phyloP scores from a whole-genome alignment of 306 rosid genomes.

The Alnus rubra region DNA sequence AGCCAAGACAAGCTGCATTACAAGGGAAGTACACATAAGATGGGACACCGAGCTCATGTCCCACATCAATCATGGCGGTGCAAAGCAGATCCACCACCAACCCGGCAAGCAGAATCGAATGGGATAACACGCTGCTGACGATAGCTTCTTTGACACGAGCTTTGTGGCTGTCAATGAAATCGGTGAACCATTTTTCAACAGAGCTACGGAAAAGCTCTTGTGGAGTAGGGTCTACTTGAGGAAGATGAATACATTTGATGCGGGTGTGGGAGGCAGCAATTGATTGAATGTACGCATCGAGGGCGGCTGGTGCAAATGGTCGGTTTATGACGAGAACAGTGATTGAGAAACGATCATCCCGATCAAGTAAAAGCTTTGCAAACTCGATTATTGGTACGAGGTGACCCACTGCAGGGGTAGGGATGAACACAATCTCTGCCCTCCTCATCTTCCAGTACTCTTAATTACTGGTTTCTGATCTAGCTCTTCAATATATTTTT shows the following conservation, averaged over 20 bases:
- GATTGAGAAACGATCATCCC: conserved; percentile 26
- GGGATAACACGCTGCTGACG: neutral
- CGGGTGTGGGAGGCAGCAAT: neutral
- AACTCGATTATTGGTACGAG: conserved; percentile 24
- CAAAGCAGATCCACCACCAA: conserved; percentile 37
- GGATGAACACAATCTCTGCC: conserved; percentile 41
- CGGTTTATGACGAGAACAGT: conserved; percentile 25
- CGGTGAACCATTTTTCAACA: neutral
- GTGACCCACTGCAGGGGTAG: conserved; percentile 34
- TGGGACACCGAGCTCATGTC: conserved; percentile 33
- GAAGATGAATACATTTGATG: neutral
- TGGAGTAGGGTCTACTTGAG: neutral
- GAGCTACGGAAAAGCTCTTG: neutral
- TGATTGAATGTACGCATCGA: neutral
- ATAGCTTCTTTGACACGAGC: conserved; percentile 34
- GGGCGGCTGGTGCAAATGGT: neutral
- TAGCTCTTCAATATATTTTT: too few relatives aligned
- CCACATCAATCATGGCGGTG: conserved; percentile 35
- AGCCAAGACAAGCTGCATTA: conserved; percentile 11
- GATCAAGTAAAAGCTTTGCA: conserved; percentile 33
- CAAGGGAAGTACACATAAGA: conserved; percentile 21
- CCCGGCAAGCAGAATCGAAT: conserved; percentile 17
- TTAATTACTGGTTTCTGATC: too few relatives aligned
- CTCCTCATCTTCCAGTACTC: conserved; percentile 5
- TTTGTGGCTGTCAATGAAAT: conserved; percentile 5